Evolutionary conservation across 2,329 filamentous ascomycete genomes (phyloP), one percentile per base, ranked within the genome.

Genomic region (Arthrobotrys musiformis): DNA sequence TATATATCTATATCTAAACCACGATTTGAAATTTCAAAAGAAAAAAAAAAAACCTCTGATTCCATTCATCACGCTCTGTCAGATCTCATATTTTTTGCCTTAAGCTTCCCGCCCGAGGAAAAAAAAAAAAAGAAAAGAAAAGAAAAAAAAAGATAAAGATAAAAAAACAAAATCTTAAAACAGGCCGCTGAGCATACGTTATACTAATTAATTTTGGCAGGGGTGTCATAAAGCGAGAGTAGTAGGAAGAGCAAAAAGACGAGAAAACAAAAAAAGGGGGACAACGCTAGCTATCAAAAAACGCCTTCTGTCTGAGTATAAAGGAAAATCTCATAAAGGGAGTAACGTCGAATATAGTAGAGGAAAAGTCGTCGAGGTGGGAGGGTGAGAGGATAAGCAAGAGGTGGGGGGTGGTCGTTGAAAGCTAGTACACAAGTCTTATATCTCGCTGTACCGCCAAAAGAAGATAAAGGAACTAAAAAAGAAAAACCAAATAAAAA

Each of bases 281-380:
- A 8, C 35, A 60, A 33, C 52, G 66, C 66, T 62, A 58, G 48
- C 26, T 44, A 22, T 24, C 35, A 62, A 40, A 48, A 40, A 70
- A 61, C 48, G 35, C 37, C 52, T 37, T 69, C 64, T 69, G 30
- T 58, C 30, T 26, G 37, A 42, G 44, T 22, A n/a, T 37, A 69
- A 60, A 33, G 30, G 48, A 67, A 67, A 40, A 7, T 42, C n/a
- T 48, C 44, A 6, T 48, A 48, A 8, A 48, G 44, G 6, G 13
- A 48, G 7, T 17, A 5, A 24, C 8, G 35, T 26, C 22, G 19
- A 8, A 11, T 2, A 11, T 11, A 48, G 44, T 40, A 40, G 37
- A 15, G 37, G 28, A 42, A 54, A 7, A 68, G 54, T n/a, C n/a
- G n/a, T n/a, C n/a, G n/a, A n/a, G 40, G 42, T 24, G n/a, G 22